These are phyloP conservation scores for Ophiocordyceps camponoti-rufipedis DNA, from an alignment of 2,329 filamentous ascomycete species.

Conservation along the genomic window DNA sequence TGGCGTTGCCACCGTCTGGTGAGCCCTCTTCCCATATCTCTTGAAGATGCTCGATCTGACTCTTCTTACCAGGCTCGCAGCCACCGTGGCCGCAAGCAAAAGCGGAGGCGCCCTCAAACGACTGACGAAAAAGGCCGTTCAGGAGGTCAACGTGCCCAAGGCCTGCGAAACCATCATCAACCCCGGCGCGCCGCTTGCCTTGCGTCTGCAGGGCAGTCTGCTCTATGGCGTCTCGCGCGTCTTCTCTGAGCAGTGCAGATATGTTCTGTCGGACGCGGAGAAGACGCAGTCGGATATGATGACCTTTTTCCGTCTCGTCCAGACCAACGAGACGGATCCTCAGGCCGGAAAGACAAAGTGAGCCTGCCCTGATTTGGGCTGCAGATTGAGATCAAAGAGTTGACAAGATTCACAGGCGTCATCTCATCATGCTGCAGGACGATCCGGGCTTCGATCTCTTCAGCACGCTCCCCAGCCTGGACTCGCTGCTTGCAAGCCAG, in stretches of 20 bases:
- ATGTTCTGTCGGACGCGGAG: slow-evolving; percentile 67
- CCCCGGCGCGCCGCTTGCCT: slow-evolving; percentile 65
- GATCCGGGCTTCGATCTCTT: slow-evolving; percentile 53
- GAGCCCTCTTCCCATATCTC: slow-evolving; percentile 13
- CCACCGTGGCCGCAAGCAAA: slow-evolving; percentile 74
- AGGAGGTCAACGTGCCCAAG: slow-evolving; percentile 69
- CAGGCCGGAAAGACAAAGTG: slow-evolving; percentile 57
- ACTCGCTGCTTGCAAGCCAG: slow-evolving; percentile 17
- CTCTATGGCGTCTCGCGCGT: slow-evolving; percentile 75
- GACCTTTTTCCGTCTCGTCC: slow-evolving; percentile 39
- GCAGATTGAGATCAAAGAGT: slow-evolving; percentile 2
- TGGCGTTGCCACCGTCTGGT: slow-evolving; percentile 93
- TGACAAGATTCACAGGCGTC: slow-evolving; percentile 31
- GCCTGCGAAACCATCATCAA: slow-evolving; percentile 80
- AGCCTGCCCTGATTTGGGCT: slow-evolving; percentile 19
- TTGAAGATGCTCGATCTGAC: not conserved
- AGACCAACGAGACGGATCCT: slow-evolving; percentile 42
- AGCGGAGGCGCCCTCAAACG: slow-evolving; percentile 46
- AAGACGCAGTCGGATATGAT: slow-evolving; percentile 57
- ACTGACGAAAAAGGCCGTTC: slow-evolving; percentile 70
- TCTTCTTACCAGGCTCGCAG: slow-evolving; percentile 54
- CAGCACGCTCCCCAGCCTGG: slow-evolving; percentile 13
- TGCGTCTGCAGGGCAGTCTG: slow-evolving; percentile 77
- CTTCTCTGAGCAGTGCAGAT: slow-evolving; percentile 72
- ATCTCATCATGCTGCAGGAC: slow-evolving; percentile 61